These are phyloP conservation scores for Penicillium turbatum DNA, from an alignment of 495 filamentous ascomycete species.

Conservation along the genomic window DNA sequence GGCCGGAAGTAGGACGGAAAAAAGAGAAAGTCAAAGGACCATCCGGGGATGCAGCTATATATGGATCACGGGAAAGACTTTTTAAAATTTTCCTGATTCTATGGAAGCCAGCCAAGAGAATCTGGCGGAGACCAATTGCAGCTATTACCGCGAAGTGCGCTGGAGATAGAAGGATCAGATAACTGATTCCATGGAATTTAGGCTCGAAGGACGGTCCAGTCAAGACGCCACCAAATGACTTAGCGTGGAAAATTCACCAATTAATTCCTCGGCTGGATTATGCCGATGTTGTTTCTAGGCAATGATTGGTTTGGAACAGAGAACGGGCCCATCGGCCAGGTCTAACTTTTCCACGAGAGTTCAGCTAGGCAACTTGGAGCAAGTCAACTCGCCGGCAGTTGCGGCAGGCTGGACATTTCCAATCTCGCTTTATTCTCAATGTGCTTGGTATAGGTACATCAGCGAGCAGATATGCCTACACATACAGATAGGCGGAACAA, in stretches of 20 bases:
- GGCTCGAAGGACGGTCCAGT: background rate
- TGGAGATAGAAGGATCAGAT: background rate
- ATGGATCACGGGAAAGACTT: background rate
- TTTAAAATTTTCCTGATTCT: background rate
- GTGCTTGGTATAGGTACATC: too few species aligned
- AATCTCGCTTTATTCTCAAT: too few species aligned
- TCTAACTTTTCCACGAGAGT: background rate
- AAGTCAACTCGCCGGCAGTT: background rate
- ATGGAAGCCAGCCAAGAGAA: background rate
- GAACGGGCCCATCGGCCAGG: background rate
- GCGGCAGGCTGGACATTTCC: background rate
- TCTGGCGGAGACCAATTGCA: background rate
- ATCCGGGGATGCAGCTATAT: background rate
- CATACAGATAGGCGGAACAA: too few species aligned
- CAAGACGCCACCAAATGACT: background rate
- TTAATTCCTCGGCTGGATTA: background rate
- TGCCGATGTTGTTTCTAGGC: background rate
- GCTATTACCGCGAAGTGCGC: background rate
- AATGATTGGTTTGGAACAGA: background rate
- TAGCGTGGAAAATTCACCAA: background rate
- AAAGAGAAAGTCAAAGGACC: background rate
- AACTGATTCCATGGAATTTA: background rate
- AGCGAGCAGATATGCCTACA: too few species aligned
- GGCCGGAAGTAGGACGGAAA: background rate
- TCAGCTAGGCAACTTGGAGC: background rate